Percentiles rank a stretch among this genome's conserved stretches.
Evolutionary conservation across 192 early-diverging fungal genomes (phyloP).

Genomic region (Endogone sp.): DNA sequence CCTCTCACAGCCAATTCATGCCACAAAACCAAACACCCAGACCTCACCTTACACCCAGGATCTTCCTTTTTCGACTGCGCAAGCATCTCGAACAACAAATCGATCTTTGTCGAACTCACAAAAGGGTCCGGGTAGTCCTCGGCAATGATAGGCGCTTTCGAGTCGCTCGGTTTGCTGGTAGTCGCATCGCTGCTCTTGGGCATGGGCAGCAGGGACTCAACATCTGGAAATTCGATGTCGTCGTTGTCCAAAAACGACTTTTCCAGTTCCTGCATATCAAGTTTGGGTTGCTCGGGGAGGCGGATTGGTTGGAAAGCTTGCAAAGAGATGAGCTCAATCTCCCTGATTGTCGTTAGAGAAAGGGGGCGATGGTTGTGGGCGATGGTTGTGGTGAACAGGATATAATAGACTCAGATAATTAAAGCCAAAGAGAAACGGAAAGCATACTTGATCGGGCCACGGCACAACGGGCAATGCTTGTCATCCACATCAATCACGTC

Average conservation of each 20-base stretch:
- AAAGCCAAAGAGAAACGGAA: neutral
- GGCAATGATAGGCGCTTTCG: conserved; percentile 18
- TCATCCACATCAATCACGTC: neutral
- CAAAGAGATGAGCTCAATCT: neutral
- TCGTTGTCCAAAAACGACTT: too few relatives aligned
- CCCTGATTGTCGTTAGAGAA: too few relatives aligned
- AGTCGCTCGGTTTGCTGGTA: neutral
- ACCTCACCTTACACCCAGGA: conserved; percentile 11
- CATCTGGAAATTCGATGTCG: neutral
- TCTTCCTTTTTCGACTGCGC: conserved; percentile 1
- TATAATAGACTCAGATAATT: neutral
- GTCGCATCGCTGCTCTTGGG: conserved; percentile 3
- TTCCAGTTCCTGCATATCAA: too few relatives aligned
- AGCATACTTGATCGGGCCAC: neutral
- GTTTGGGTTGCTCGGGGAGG: neutral
- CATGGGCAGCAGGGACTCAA: neutral
- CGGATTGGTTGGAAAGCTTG: neutral
- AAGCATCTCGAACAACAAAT: conserved; percentile 35
- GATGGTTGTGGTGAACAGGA: neutral
- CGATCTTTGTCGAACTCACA: conserved; percentile 38
- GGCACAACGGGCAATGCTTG: neutral
- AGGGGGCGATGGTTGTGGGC: too few relatives aligned
- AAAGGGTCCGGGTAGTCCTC: conserved; percentile 2
- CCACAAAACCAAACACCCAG: too few relatives aligned
- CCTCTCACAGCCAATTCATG: too few relatives aligned